Percentiles rank a stretch among this genome's conserved stretches.
These are phyloP conservation scores for Pseudogymnoascus sp. DNA, from an alignment of 2,329 filamentous ascomycete genomes.

Conservation along the genomic window DNA sequence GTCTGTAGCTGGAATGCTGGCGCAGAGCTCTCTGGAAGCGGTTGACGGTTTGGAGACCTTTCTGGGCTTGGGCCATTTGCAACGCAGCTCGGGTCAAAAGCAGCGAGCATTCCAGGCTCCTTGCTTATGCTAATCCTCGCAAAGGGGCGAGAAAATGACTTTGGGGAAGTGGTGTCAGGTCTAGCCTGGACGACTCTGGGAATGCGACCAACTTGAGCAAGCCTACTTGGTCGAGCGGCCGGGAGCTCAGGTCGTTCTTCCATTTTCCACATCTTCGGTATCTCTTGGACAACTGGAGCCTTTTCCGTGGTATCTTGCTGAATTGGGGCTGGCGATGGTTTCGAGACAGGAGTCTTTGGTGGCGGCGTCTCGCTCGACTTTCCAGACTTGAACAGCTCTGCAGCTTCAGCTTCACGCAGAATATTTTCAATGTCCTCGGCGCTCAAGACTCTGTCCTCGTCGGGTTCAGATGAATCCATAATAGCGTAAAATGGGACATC, in stretches of 20 bases:
- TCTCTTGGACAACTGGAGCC: not conserved
- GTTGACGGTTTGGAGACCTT: conserved; percentile 21
- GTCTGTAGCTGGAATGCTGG: not conserved
- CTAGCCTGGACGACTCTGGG: conserved; percentile 69
- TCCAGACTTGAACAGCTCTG: conserved; percentile 20
- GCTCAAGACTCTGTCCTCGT: conserved; percentile 18
- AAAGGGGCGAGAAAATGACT: conserved; percentile 83
- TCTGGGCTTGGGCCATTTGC: conserved; percentile 40
- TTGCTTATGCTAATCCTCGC: conserved; percentile 42
- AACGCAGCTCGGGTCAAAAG: conserved; percentile 35
- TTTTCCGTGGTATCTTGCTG: not conserved
- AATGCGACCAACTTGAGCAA: conserved; percentile 78
- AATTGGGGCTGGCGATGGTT: not conserved
- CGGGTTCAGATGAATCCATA: conserved; percentile 46
- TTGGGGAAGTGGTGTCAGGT: conserved; percentile 58
- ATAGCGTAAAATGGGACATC: conserved; percentile 54
- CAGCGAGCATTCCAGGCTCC: conserved; percentile 23
- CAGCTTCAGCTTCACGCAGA: conserved; percentile 40
- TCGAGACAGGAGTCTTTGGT: not conserved
- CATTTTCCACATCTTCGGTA: conserved; percentile 9
- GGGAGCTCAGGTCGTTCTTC: not conserved
- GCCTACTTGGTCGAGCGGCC: conserved; percentile 43
- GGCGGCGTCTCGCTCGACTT: not conserved
- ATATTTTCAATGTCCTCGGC: conserved; percentile 38
- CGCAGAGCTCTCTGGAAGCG: not conserved